Evolutionary conservation across 192 early-diverging fungal species (phyloP).

Genomic region (Linnemannia zychae): DNA sequence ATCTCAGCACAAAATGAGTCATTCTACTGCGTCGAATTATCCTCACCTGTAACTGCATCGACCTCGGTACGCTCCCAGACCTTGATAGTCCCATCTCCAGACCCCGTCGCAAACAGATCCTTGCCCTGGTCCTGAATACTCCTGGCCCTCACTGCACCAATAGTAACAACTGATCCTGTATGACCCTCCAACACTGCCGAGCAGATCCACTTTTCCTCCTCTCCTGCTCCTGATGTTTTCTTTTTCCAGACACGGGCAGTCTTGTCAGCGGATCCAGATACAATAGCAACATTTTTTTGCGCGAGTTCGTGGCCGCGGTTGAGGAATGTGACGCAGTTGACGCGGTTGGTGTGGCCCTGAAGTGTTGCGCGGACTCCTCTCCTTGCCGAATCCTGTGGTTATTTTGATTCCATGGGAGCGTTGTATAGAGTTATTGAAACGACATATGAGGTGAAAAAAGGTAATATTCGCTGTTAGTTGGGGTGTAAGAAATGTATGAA

Average conservation of each 20-base stretch:
- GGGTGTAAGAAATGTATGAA: no score
- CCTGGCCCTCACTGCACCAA: slow-evolving; percentile 69
- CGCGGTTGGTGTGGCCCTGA: slow-evolving; percentile 80
- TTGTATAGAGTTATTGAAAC: neutral
- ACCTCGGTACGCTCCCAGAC: slow-evolving; percentile 73
- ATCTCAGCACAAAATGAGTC: neutral
- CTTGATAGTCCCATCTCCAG: slow-evolving; percentile 79
- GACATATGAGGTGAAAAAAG: neutral
- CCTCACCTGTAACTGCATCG: slow-evolving; percentile 50
- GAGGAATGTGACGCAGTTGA: slow-evolving; percentile 83
- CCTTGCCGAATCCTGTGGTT: slow-evolving; percentile 55
- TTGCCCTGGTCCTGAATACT: slow-evolving; percentile 52
- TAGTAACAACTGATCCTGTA: slow-evolving; percentile 71
- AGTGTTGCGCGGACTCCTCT: slow-evolving; percentile 72
- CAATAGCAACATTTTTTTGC: slow-evolving; percentile 71
- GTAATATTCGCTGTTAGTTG: neutral
- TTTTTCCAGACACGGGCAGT: slow-evolving; percentile 83
- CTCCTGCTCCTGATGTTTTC: slow-evolving; percentile 26
- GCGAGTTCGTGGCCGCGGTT: slow-evolving; percentile 63
- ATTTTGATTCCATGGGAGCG: neutral
- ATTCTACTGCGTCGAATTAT: slow-evolving; percentile 19
- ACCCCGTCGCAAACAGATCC: slow-evolving; percentile 75
- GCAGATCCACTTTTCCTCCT: slow-evolving; percentile 65
- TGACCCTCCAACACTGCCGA: slow-evolving; percentile 78
- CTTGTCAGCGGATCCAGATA: slow-evolving; percentile 86